Evolutionary conservation across 2,329 filamentous ascomycete species (phyloP).

Genomic region (Thermomyces lanuginosus): DNA sequence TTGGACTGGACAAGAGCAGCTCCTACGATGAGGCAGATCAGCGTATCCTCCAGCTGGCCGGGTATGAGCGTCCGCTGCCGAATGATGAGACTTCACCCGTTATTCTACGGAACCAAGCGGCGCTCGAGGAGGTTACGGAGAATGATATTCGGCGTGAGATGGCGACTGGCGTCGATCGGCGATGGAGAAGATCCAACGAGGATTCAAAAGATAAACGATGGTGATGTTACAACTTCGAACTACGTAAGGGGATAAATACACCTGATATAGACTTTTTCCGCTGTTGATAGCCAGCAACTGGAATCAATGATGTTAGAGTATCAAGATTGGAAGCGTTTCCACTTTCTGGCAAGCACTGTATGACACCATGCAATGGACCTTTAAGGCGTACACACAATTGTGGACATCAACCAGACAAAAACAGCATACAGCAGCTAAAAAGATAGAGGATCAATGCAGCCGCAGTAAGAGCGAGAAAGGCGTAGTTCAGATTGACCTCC

Average conservation of each 20-base stretch:
- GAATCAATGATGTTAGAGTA: too few species aligned
- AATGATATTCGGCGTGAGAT: constrained; percentile 10
- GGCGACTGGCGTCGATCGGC: constrained; percentile 22
- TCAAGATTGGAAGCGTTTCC: too few species aligned
- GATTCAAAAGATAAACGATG: constrained; percentile 16
- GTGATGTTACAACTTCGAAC: constrained; percentile 3
- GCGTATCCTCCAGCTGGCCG: constrained; percentile 22
- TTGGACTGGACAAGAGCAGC: constrained; percentile 10
- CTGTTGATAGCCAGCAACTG: too few species aligned
- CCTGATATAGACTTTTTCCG: constrained; percentile 1
- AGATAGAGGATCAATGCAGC: too few species aligned
- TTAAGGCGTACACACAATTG: too few species aligned
- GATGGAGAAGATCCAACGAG: constrained; percentile 19
- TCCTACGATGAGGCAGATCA: constrained; percentile 7
- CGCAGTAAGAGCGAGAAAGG: too few species aligned
- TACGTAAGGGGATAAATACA: too few species aligned
- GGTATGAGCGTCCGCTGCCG: constrained; percentile 27
- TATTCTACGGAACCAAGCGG: constrained; percentile 20
- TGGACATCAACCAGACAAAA: too few species aligned
- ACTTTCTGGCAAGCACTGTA: too few species aligned
- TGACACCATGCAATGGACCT: too few species aligned
- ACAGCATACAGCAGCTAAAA: too few species aligned
- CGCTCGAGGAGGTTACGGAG: constrained; percentile 11
- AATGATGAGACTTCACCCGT: constrained; percentile 17
- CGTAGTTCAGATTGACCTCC: too few species aligned